Conservation (phyloP, 129 eudicot species). For the Dittrichia graveolens region DNA sequence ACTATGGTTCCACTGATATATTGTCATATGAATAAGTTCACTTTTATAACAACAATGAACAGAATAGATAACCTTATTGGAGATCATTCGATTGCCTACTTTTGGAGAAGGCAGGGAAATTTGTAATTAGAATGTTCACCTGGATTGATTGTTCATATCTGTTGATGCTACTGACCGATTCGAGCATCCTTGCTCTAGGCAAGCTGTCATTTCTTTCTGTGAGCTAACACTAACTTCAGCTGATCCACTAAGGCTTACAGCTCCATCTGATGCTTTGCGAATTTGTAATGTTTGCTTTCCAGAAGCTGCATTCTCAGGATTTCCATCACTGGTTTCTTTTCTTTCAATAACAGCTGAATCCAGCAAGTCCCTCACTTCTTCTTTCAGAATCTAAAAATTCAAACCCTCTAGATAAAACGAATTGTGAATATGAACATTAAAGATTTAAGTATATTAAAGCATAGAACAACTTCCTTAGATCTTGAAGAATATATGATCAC, state of each 20-base stretch:
- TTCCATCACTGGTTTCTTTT: slow-evolving; percentile 64
- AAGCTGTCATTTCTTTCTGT: slow-evolving; percentile 91
- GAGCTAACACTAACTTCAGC: slow-evolving; percentile 83
- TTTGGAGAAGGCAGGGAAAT: not conserved
- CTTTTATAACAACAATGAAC: not conserved
- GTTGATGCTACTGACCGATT: slow-evolving; percentile 95
- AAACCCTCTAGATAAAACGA: slow-evolving; percentile 29
- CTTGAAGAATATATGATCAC: not conserved
- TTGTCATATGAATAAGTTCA: not conserved
- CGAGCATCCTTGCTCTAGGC: slow-evolving; percentile 92
- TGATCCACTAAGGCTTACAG: slow-evolving; percentile 81
- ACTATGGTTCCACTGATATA: slow-evolving; percentile 4
- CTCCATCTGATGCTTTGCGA: slow-evolving; percentile 90
- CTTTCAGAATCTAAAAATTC: slow-evolving; percentile 79
- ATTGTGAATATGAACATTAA: slow-evolving; percentile 19
- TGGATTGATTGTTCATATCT: slow-evolving; percentile 97
- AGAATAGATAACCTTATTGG: not conserved
- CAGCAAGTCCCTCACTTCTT: slow-evolving; percentile 96
- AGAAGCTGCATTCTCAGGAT: slow-evolving; percentile 55
- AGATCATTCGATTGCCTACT: slow-evolving; percentile 17
- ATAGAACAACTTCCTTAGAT: not conserved
- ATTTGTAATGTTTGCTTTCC: slow-evolving; percentile 83
- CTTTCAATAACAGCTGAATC: slow-evolving; percentile 61
- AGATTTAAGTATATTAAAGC: not conserved
- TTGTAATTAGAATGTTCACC: slow-evolving; percentile 43